These are phyloP conservation scores for Pichia occidentalis DNA, from an alignment of 805 yeast genomes.

Conservation along the genomic window DNA sequence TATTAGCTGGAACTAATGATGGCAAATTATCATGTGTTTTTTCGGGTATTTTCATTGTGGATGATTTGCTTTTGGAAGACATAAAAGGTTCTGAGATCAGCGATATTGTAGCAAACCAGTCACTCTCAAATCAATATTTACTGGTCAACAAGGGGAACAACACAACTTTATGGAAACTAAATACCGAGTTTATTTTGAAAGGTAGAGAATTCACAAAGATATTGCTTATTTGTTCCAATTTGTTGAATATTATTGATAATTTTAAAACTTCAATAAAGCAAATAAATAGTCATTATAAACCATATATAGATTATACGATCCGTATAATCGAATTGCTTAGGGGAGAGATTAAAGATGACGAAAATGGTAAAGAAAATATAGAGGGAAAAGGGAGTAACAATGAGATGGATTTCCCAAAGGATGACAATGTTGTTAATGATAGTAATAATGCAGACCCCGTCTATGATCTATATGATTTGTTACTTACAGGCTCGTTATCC, in stretches of 20 bases:
- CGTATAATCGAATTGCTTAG: conserved; percentile 32
- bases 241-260: conserved; percentile 30
- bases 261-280: conserved; percentile 29
- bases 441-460: conserved; percentile 25
- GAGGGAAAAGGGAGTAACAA: not conserved
- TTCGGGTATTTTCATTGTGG: conserved; percentile 31
- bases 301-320: conserved; percentile 33
- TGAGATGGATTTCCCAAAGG: conserved; percentile 1
- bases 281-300: conserved; percentile 28
- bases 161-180: conserved; percentile 19
- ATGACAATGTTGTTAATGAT: no score
- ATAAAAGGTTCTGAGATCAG: conserved; percentile 1
- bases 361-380: conserved; percentile 10
- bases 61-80: conserved; percentile 13
- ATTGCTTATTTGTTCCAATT: conserved; percentile 30
- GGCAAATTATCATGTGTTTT: conserved; percentile 23
- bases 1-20: conserved; percentile 24
- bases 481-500: conserved; percentile 50
- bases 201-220: conserved; percentile 29
- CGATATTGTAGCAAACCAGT: not conserved
- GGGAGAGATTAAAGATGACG: conserved; percentile 28
- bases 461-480: conserved; percentile 39
- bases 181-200: conserved; percentile 23
- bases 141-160: conserved; percentile 17
- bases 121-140: conserved; percentile 23